Conservation (phyloP, 352 stramenopile species). For the Elongisporangium undulatum region DNA sequence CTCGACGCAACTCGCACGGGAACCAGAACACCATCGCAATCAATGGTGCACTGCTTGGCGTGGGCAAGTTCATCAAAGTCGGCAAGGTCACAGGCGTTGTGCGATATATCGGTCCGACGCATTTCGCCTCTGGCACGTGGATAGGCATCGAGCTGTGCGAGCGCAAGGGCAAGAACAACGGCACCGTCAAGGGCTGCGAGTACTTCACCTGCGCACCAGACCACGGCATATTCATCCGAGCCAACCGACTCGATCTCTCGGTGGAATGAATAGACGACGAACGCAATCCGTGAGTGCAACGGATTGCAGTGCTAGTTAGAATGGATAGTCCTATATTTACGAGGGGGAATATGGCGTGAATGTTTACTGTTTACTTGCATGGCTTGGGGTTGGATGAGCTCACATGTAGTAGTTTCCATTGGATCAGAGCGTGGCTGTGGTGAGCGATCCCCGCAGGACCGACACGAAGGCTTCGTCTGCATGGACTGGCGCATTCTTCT, state of each 20-base stretch:
- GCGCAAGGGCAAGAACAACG: slow-evolving; percentile 61
- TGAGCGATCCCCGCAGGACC: not conserved
- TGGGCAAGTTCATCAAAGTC: slow-evolving; percentile 56
- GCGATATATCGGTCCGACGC: slow-evolving; percentile 58
- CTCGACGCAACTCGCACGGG: slow-evolving; percentile 35
- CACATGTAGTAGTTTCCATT: not conserved
- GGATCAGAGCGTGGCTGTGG: not conserved
- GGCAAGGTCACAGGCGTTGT: slow-evolving; percentile 56
- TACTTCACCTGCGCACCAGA: slow-evolving; percentile 59
- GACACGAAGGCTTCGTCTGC: not conserved
- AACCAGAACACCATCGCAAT: slow-evolving; percentile 30
- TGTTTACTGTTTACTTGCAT: not conserved
- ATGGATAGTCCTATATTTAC: not conserved
- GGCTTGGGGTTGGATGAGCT: not conserved
- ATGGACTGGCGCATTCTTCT: not conserved
- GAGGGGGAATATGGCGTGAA: not conserved
- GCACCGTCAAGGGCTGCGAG: slow-evolving; percentile 43
- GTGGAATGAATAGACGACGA: slow-evolving; percentile 13
- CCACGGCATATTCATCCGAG: slow-evolving; percentile 70
- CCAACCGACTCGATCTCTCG: slow-evolving; percentile 45
- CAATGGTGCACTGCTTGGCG: slow-evolving; percentile 30
- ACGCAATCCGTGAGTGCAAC: too few relatives aligned
- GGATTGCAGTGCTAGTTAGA: not conserved
- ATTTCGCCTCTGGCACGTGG: slow-evolving; percentile 62
- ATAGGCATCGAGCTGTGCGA: slow-evolving; percentile 67